Conservation (phyloP, 2,329 filamentous ascomycete genomes). For the Fusarium sambucinum region DNA sequence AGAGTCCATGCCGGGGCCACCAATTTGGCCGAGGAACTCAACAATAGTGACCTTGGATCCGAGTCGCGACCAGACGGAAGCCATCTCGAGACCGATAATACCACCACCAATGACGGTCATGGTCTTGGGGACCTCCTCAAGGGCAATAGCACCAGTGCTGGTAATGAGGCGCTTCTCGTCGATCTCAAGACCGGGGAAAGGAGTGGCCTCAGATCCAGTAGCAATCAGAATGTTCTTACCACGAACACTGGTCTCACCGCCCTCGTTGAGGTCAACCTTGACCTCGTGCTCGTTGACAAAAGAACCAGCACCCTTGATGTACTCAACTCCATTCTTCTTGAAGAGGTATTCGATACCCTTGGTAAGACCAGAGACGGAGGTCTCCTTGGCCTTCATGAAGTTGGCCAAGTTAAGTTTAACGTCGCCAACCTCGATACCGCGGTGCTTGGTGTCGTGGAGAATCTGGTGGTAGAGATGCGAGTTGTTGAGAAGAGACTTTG, state of each 20-base stretch:
- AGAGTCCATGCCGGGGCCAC: conserved; percentile 95
- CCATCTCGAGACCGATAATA: conserved; percentile 99
- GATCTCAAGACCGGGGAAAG: conserved; percentile 94
- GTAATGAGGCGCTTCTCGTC: conserved; percentile 98
- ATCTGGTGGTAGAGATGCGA: conserved; percentile 98
- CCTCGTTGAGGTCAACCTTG: conserved; percentile 89
- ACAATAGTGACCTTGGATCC: conserved; percentile 96
- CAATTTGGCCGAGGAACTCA: conserved; percentile 95
- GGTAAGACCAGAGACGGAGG: conserved; percentile 86
- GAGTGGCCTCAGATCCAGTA: conserved; percentile 93
- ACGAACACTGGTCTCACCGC: conserved; percentile 86
- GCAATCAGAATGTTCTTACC: conserved; percentile 99
- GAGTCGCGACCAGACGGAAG: conserved; percentile 94
- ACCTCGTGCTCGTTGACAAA: conserved; percentile 92
- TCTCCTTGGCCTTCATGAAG: conserved; percentile 99
- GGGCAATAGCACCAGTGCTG: conserved; percentile 91
- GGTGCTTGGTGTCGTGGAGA: conserved; percentile 95
- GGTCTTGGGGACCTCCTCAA: conserved; percentile 92
- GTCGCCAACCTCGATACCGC: conserved; percentile 96
- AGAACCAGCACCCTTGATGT: conserved; percentile 91
- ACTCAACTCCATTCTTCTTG: conserved; percentile 99
- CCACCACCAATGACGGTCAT: conserved; percentile 98
- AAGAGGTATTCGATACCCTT: conserved; percentile 98
- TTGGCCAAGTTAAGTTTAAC: conserved; percentile 94
- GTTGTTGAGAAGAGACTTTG: conserved; percentile 99